phyloP scores from a whole-genome alignment of 345 rosid genomes.

The Stellera chamaejasme region DNA sequence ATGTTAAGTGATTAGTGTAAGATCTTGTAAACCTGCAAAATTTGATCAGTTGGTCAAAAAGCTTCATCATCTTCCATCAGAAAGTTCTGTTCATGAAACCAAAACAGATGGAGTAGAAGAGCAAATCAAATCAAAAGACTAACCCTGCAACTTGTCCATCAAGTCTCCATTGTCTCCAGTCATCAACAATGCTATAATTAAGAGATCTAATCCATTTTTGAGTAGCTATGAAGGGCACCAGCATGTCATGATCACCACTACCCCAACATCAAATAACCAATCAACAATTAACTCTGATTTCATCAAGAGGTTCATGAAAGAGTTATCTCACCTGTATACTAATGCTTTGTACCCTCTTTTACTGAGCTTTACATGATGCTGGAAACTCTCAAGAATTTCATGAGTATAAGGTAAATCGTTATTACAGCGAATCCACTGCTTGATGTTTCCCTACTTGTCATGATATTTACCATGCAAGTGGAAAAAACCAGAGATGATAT shows the following conservation, averaged over 20 bases:
- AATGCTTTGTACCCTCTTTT: slow-evolving; percentile 9
- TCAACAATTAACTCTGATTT: neutral
- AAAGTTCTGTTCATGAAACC: neutral
- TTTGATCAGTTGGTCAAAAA: no score
- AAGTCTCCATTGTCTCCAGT: slow-evolving; percentile 24
- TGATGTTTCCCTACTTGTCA: slow-evolving; percentile 16
- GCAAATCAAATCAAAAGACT: neutral
- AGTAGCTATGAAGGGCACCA: slow-evolving; percentile 21
- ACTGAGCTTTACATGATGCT: slow-evolving; percentile 14
- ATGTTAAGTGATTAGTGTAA: slow-evolving; percentile 34
- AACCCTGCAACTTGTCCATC: slow-evolving; percentile 28
- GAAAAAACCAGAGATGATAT: no score
- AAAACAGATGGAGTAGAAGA: neutral
- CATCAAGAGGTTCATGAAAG: neutral
- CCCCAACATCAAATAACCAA: neutral
- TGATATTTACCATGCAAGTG: no score
- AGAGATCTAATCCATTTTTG: slow-evolving; percentile 11
- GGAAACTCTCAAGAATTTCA: slow-evolving; percentile 10
- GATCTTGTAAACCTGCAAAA: slow-evolving; percentile 33
- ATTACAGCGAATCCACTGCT: slow-evolving; percentile 27
- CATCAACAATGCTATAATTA: slow-evolving; percentile 6
- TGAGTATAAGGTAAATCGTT: slow-evolving; percentile 11
- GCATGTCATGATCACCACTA: slow-evolving; percentile 29
- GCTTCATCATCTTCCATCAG: no score
- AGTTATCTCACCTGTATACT: slow-evolving; percentile 14